Conservation (phyloP, 1,284 basidiomycete genomes). For the Ceratobasidium sp. region DNA sequence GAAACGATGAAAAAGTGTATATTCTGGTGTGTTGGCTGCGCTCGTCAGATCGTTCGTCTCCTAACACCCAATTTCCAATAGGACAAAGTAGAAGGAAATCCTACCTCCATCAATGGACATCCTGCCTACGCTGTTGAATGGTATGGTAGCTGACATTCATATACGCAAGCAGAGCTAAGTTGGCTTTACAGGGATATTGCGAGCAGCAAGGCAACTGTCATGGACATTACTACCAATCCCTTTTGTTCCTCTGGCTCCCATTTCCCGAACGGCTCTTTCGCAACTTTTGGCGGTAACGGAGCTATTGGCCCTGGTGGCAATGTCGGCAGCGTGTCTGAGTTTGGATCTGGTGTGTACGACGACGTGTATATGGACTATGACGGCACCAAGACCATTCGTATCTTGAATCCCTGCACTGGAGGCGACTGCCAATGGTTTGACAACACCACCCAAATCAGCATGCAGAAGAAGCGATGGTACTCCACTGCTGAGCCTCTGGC, state of each 20-base stretch:
- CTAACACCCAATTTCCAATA: conserved; percentile 30
- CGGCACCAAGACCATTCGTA: conserved; percentile 42
- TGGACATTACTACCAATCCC: conserved; percentile 58
- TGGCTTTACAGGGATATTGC: conserved; percentile 40
- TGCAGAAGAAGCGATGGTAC: conserved; percentile 61
- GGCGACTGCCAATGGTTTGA: conserved; percentile 57
- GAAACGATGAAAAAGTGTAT: conserved; percentile 41
- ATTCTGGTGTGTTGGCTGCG: conserved; percentile 27
- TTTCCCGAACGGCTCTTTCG: conserved; percentile 46
- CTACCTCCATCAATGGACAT: conserved; percentile 10
- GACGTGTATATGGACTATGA: conserved; percentile 40
- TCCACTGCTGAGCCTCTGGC: conserved; percentile 62
- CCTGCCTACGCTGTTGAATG: conserved; percentile 37
- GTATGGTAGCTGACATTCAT: conserved; percentile 1
- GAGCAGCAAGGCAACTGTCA: conserved; percentile 55
- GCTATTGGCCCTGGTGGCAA: conserved; percentile 45
- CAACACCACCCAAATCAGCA: conserved; percentile 51
- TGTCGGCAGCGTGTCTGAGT: conserved; percentile 38
- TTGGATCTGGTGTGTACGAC: conserved; percentile 38
- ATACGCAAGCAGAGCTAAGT: background rate
- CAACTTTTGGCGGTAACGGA: conserved; percentile 46
- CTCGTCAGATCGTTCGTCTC: background rate
- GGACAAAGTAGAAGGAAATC: conserved; percentile 37
- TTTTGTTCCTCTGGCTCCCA: conserved; percentile 45
- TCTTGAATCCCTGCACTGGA: conserved; percentile 41